Evolutionary conservation across 345 rosid genomes (phyloP), one percentile per base, ranked within the genome.

Genomic region (Carallia pectinifolia): DNA sequence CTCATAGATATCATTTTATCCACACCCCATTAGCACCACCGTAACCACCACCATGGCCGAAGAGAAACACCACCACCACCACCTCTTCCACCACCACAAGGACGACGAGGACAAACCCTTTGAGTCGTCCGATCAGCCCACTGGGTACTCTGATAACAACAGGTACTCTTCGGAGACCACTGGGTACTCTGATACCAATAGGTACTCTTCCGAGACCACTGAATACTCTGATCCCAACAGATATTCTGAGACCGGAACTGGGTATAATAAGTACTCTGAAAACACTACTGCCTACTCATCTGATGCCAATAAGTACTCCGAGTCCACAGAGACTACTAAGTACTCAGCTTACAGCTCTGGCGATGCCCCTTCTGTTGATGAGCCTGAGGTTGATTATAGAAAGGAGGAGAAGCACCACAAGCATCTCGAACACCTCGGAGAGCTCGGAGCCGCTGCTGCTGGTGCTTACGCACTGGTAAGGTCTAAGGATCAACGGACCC

Each of bases 341-440:
- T 56, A 27, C 60, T 3, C 60, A 1, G 60, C 5, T 19, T 27
- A 30, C 23, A 23, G 23, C 60, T 19, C 60, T 56, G 6, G 31
- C 31, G 60, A 12, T 23, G 29, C 12, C 17, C 13, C 60, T 23
- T 15, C 34, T 27, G 60, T 6, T 56, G 31, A 27, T 27, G 40
- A 30, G 23, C 44, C 58, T 0, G 79, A 71, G 17, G 60, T 33
- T 44, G 89, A 82, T 63, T 80, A 83, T 71, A 60, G 56, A 69
- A 77, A 82, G 80, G 88, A 87, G 74, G 89, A 85, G 80, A 87
- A 85, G 83, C 89, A 87, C 72, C 91, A 87, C 81, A 83, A 81
- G 74, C 86, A 77, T 67, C 86, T 61, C 23, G 86, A 87, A 77
- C 81, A 85, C 59, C 33, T 76, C 0, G 86, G 89, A 1, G 89